These are phyloP conservation scores for Xylaria scruposa DNA, from an alignment of 495 filamentous ascomycete genomes.

Conservation along the genomic window DNA sequence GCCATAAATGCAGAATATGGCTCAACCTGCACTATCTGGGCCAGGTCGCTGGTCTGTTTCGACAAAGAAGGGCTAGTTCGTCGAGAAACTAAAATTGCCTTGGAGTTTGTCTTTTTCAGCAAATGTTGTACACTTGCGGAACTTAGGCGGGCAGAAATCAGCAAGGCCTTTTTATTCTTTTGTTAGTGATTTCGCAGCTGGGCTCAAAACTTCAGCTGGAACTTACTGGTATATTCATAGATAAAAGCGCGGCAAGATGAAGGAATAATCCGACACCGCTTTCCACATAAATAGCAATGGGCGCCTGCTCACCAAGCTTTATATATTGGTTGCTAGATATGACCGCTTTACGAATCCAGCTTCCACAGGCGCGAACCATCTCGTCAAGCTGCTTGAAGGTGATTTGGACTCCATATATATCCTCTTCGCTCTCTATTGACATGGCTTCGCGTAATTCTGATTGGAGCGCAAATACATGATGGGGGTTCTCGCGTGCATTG, in stretches of 20 bases:
- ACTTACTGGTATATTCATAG: constrained; percentile 40
- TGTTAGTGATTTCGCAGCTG: not conserved
- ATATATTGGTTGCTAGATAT: not conserved
- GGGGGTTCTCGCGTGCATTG: constrained; percentile 20
- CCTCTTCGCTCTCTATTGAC: not conserved
- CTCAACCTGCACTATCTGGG: not conserved
- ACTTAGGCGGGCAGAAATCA: constrained; percentile 43
- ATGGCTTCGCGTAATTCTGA: constrained; percentile 3
- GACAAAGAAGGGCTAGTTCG: not conserved
- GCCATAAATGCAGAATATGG: not conserved
- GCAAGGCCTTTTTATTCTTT: constrained; percentile 27
- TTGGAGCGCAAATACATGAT: constrained; percentile 27
- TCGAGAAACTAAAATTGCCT: not conserved
- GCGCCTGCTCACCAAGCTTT: constrained; percentile 28
- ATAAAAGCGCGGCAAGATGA: constrained; percentile 39
- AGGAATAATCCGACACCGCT: constrained; percentile 44
- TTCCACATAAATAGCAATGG: constrained; percentile 45
- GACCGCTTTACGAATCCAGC: constrained; percentile 11
- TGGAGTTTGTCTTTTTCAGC: constrained; percentile 29
- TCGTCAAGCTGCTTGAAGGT: not conserved
- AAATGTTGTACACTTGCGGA: constrained; percentile 38
- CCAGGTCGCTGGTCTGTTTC: not conserved
- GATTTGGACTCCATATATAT: not conserved
- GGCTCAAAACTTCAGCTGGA: too few species aligned
- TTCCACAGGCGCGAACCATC: constrained; percentile 6